Evolutionary conservation across 2,329 filamentous ascomycete genomes (phyloP), one percentile per base, ranked within the genome.

Genomic region (Aspergillus ibericus): DNA sequence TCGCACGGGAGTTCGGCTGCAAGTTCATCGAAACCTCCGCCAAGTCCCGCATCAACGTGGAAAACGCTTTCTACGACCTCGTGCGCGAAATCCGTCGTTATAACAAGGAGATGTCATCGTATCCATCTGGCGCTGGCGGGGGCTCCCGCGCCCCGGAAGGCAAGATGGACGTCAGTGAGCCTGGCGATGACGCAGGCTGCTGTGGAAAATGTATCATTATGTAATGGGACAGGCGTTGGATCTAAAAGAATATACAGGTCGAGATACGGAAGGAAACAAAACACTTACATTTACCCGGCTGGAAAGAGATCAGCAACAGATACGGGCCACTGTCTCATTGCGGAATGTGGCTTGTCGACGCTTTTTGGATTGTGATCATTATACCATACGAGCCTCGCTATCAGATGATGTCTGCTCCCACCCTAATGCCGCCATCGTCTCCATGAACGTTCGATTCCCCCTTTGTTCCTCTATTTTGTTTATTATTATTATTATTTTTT

Each of bases 21-120:
- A 96, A 95, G 75, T 99, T 98, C 82, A 96, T 98, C 80, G 95
- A 99, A 83, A 98, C 95, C 12, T 99, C 95, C 42, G 95, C 95
- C 67, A 99, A 98, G 82, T 96, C 93, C 63, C 89, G 93, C 76
- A 96, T 95, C 82, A 97, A 98, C 75, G 95, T 99, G 71, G 95
- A 99, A 79, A 93, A 96, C 80, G 92, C 93, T 56, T 99, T 99
- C 81, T 98, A 93, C 84, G 93, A 98, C 75, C 93, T 98, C 68
- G 95, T 99, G 59, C 90, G 95, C 75, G 95, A 98, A 77, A 99
- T 99, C 73, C 88, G 95, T 79, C 90, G 92, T 79, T 98, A 96
- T 81, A 98, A 99, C 86, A 93, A 95, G 76, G 93, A 98, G 75
- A 96, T 97, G 88, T 92, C 93, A 61, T 91, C 91, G 60, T 91